Evolutionary conservation across 2,329 filamentous ascomycete genomes (phyloP).

Genomic region (Exophiala spinifera): DNA sequence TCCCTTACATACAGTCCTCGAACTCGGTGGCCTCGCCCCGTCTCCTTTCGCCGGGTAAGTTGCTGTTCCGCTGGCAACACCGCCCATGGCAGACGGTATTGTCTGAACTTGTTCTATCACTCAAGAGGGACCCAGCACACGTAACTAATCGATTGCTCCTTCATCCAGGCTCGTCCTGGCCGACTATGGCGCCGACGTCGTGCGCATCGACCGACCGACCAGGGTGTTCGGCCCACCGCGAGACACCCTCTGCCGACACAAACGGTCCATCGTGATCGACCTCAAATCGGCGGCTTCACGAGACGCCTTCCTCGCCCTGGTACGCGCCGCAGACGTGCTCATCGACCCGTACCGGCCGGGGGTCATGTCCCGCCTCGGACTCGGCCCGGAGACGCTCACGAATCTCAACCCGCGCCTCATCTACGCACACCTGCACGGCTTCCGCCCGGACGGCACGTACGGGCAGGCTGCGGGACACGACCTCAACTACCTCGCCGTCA

Average conservation of each 20-base stretch:
- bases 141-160: too few relatives aligned
- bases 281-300: conserved; percentile 57
- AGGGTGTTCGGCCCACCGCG: conserved; percentile 63
- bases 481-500: conserved; percentile 92
- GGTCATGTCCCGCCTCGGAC: conserved; percentile 61
- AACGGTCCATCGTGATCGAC: conserved; percentile 62
- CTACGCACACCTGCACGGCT: conserved; percentile 83
- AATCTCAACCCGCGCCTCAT: conserved; percentile 70
- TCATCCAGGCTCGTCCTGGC: conserved; percentile 59
- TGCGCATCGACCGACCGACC: conserved; percentile 66
- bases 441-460: conserved; percentile 81
- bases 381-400: conserved; percentile 55
- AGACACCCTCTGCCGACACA: conserved; percentile 30
- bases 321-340: conserved; percentile 63
- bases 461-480: conserved; percentile 86
- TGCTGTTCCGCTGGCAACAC: too few relatives aligned
- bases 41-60: conserved; percentile 19
- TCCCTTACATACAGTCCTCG: conserved; percentile 58
- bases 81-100: too few relatives aligned
- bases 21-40: conserved; percentile 66
- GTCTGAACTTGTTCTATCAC: too few relatives aligned
- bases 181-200: conserved; percentile 71
- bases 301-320: conserved; percentile 55
- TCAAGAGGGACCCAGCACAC: too few relatives aligned
- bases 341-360: conserved; percentile 69